Evolutionary conservation across 2,329 filamentous ascomycete species (phyloP).

Genomic region (Ophiostoma sp.): DNA sequence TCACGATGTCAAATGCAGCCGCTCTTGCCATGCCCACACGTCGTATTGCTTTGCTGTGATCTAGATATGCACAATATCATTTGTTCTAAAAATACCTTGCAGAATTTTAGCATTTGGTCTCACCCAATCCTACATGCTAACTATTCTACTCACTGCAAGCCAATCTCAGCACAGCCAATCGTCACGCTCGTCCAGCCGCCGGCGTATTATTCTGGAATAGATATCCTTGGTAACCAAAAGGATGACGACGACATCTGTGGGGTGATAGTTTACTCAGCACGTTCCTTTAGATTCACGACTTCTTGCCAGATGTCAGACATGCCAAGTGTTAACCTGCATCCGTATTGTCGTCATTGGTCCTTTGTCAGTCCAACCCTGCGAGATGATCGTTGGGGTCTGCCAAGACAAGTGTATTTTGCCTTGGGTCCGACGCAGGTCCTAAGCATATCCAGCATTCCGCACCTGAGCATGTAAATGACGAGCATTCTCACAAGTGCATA

Average conservation of each 20-base stretch:
- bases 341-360: not conserved
- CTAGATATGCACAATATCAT: not conserved
- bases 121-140: too few relatives aligned
- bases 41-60: not conserved
- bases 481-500: too few relatives aligned
- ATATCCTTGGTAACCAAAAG: not conserved
- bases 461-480: too few relatives aligned
- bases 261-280: not conserved
- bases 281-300: not conserved
- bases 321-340: not conserved
- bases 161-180: conserved; percentile 15
- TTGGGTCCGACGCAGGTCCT: not conserved
- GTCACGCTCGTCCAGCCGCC: conserved; percentile 16
- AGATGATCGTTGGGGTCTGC: not conserved
- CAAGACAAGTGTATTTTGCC: not conserved
- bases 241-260: not conserved
- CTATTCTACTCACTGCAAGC: not conserved
- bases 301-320: not conserved
- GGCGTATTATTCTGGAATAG: not conserved
- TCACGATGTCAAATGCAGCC: not conserved
- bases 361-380: not conserved
- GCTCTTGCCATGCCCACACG: not conserved
- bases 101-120: not conserved
- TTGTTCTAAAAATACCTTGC: conserved; percentile 9
- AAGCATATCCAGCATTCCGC: not conserved